These are phyloP conservation scores for Stagonosporopsis tanaceti DNA, from an alignment of 2,329 filamentous ascomycete genomes.

Conservation along the genomic window DNA sequence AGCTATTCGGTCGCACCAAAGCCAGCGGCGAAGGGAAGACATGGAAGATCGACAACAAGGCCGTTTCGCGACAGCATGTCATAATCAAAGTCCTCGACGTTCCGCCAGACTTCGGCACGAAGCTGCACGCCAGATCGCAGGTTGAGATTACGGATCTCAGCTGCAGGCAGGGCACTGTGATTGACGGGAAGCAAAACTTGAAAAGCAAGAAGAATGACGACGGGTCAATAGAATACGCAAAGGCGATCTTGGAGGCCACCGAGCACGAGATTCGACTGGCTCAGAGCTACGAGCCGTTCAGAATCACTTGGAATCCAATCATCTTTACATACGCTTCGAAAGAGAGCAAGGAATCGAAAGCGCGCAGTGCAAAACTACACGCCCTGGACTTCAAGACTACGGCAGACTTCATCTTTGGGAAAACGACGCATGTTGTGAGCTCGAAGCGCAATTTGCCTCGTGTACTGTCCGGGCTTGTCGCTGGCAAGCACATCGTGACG, in stretches of 20 bases:
- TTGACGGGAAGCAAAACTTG: constrained; percentile 74
- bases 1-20: constrained; percentile 83
- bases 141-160: constrained; percentile 83
- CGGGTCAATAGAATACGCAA: constrained; percentile 36
- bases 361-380: constrained; percentile 71
- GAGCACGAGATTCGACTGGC: constrained; percentile 76
- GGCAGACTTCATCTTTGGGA: constrained; percentile 71
- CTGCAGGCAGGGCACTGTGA: constrained; percentile 76
- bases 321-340: constrained; percentile 84
- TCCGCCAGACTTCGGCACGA: constrained; percentile 69
- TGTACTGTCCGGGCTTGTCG: constrained; percentile 84
- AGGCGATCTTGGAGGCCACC: constrained; percentile 33
- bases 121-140: constrained; percentile 70
- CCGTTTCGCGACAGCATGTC: constrained; percentile 88
- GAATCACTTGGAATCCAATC: constrained; percentile 79
- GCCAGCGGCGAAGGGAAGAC: constrained; percentile 53
- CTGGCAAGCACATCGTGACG: constrained; percentile 79
- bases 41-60: constrained; percentile 76
- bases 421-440: constrained; percentile 87
- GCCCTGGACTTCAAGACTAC: constrained; percentile 88
- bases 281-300: constrained; percentile 69
- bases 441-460: constrained; percentile 90
- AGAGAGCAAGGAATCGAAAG: constrained; percentile 62
- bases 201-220: constrained; percentile 64
- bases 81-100: constrained; percentile 76